phyloP scores from a whole-genome alignment of 768 basidiomycete species.

The Amanita muscaria region DNA sequence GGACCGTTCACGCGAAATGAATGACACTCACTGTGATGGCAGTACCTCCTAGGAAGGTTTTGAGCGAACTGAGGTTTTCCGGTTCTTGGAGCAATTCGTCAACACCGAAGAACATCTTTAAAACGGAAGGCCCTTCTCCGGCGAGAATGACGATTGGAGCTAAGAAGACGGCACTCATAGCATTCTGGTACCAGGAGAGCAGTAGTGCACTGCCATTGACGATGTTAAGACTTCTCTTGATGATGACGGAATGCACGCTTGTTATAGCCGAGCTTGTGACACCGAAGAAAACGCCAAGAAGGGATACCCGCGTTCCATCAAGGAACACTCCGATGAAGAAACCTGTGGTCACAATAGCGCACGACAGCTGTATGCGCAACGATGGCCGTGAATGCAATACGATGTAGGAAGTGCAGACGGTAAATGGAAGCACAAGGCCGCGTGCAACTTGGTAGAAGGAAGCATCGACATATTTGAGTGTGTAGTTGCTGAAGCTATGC shows the following conservation, averaged over 20 bases:
- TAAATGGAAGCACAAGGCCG: slow-evolving; percentile 89
- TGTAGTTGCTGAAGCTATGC: slow-evolving; percentile 80
- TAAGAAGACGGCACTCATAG: slow-evolving; percentile 66
- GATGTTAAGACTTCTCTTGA: slow-evolving; percentile 75
- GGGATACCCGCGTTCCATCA: slow-evolving; percentile 51
- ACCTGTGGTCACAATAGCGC: slow-evolving; percentile 78
- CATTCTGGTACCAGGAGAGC: slow-evolving; percentile 89
- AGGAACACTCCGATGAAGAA: slow-evolving; percentile 88
- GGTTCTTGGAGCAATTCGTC: slow-evolving; percentile 27
- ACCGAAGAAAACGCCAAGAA: slow-evolving; percentile 70
- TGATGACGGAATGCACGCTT: slow-evolving; percentile 86
- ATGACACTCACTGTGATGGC: slow-evolving; percentile 54
- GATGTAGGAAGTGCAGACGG: slow-evolving; percentile 78
- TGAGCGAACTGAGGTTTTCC: slow-evolving; percentile 37
- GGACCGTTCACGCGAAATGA: neutral
- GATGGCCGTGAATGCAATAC: slow-evolving; percentile 74
- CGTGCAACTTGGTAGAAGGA: slow-evolving; percentile 96
- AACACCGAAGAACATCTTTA: slow-evolving; percentile 47
- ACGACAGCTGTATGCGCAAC: slow-evolving; percentile 61
- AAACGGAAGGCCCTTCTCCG: slow-evolving; percentile 64
- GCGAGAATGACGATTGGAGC: slow-evolving; percentile 63
- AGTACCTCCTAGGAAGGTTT: slow-evolving; percentile 74
- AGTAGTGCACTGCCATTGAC: slow-evolving; percentile 80
- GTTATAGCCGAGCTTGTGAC: slow-evolving; percentile 81
- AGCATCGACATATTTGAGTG: slow-evolving; percentile 88